Percentiles rank a stretch among this genome's conserved stretches.
Evolutionary conservation across 2,329 filamentous ascomycete species (phyloP).

Genomic region (Cadophora gregata): DNA sequence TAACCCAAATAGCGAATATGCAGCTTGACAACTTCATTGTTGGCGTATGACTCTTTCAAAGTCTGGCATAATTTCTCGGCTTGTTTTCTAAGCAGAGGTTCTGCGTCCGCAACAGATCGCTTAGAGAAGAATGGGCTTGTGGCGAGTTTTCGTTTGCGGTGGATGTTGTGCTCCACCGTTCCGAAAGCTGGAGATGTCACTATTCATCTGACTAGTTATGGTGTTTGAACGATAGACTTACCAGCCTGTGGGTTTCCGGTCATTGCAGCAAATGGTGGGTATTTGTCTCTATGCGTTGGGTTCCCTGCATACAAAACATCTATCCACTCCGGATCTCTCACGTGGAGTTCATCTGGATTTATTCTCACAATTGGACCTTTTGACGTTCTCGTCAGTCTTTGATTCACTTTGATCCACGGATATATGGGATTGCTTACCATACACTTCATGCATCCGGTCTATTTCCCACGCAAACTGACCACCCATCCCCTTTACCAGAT

Average conservation of each 20-base stretch:
- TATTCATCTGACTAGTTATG: neutral
- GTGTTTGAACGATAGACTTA: neutral
- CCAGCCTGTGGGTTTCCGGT: slow-evolving; percentile 25
- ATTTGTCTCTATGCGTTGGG: slow-evolving; percentile 30
- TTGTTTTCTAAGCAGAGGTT: slow-evolving; percentile 26
- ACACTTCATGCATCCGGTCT: slow-evolving; percentile 30
- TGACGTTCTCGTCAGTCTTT: neutral
- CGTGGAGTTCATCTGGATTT: slow-evolving; percentile 41
- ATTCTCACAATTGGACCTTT: slow-evolving; percentile 39
- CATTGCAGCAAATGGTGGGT: slow-evolving; percentile 21
- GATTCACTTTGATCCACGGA: neutral
- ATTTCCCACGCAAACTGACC: slow-evolving; percentile 33
- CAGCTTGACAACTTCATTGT: slow-evolving; percentile 24
- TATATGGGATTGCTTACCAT: slow-evolving; percentile 22
- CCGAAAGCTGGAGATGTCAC: slow-evolving; percentile 23
- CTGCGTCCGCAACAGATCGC: slow-evolving; percentile 23
- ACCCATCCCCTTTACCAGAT: slow-evolving; percentile 26
- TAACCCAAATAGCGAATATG: slow-evolving; percentile 21
- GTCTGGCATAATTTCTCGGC: slow-evolving; percentile 24
- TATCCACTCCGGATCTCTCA: slow-evolving; percentile 40
- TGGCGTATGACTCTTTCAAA: slow-evolving; percentile 8
- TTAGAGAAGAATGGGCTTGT: slow-evolving; percentile 35
- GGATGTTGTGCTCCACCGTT: slow-evolving; percentile 30
- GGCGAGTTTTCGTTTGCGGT: slow-evolving; percentile 30
- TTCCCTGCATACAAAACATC: slow-evolving; percentile 36